phyloP scores from a whole-genome alignment of 2,329 filamentous ascomycete species.

The Trichoderma sp. region DNA sequence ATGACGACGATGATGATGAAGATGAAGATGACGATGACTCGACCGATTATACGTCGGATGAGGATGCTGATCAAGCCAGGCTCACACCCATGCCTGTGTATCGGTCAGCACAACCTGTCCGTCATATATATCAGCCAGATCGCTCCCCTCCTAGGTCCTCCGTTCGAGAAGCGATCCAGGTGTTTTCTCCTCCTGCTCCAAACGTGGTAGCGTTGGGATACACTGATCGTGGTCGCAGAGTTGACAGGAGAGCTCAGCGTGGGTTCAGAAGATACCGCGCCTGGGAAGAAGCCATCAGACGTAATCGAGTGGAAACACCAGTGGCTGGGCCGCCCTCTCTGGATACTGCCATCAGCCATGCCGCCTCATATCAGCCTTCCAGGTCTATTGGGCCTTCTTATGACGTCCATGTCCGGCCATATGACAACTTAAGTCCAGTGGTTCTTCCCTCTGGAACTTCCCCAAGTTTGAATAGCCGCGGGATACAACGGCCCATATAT shows the following conservation, averaged over 20 bases:
- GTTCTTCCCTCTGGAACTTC: conserved; percentile 20
- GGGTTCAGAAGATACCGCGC: conserved; percentile 49
- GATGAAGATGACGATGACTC: conserved; percentile 44
- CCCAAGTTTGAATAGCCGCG: conserved; percentile 31
- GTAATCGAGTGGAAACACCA: conserved; percentile 28
- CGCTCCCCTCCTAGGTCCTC: conserved; percentile 11
- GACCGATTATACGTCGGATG: conserved; percentile 32
- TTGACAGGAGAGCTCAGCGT: conserved; percentile 39
- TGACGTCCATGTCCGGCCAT: conserved; percentile 6
- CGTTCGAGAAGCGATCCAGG: not conserved
- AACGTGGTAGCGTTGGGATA: conserved; percentile 21
- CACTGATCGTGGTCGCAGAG: conserved; percentile 19
- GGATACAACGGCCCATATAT: conserved; percentile 20
- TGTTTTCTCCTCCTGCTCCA: not conserved
- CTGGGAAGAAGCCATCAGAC: conserved; percentile 41
- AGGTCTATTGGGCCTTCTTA: conserved; percentile 5
- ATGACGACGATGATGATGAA: conserved; percentile 45
- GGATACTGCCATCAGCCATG: conserved; percentile 7
- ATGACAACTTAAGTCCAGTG: not conserved
- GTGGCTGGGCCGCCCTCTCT: not conserved
- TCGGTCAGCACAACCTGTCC: not conserved
- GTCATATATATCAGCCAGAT: not conserved
- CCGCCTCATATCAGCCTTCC: conserved; percentile 7
- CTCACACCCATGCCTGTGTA: conserved; percentile 16
- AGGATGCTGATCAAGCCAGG: conserved; percentile 25